Percentiles rank a stretch among this genome's conserved stretches.
Evolutionary conservation across 352 stramenopile species (phyloP).

Genomic region (Pythium vanterpoolii): DNA sequence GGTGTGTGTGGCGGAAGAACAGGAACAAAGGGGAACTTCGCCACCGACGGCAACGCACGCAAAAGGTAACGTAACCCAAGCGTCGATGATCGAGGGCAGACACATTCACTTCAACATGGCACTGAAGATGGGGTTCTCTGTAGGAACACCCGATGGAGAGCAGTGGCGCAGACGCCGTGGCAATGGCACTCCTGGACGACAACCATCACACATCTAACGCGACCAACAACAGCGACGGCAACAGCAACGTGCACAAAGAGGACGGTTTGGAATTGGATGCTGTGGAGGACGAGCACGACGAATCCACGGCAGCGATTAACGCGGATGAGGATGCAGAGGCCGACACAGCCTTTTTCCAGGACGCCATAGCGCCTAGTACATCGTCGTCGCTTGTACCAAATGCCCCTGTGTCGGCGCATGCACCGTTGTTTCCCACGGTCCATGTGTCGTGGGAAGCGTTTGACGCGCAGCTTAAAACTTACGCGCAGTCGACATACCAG

Average conservation of each 20-base stretch:
- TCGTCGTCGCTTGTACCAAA: not conserved
- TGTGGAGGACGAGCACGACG: not conserved
- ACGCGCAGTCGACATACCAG: constrained; percentile 62
- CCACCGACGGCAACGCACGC: not conserved
- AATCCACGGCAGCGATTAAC: not conserved
- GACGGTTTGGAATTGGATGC: too few relatives aligned
- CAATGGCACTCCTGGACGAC: not conserved
- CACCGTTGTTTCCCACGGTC: constrained; percentile 40
- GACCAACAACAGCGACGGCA: not conserved
- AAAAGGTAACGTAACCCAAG: not conserved
- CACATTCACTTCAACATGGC: constrained; percentile 19
- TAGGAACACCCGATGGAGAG: not conserved
- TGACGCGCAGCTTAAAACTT: constrained; percentile 53
- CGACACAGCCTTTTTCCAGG: not conserved
- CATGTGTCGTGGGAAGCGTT: constrained; percentile 69
- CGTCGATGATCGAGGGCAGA: not conserved
- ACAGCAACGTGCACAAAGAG: too few relatives aligned
- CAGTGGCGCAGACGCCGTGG: not conserved
- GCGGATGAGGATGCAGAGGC: not conserved
- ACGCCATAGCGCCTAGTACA: not conserved
- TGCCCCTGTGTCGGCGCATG: constrained; percentile 23
- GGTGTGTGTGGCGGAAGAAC: constrained; percentile 28
- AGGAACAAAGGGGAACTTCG: not conserved
- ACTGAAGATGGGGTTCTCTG: not conserved
- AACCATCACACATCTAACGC: not conserved